Percentiles rank a stretch among this genome's conserved stretches.
phyloP scores from a whole-genome alignment of 306 rosid genomes.

The Casuarina equisetifolia region DNA sequence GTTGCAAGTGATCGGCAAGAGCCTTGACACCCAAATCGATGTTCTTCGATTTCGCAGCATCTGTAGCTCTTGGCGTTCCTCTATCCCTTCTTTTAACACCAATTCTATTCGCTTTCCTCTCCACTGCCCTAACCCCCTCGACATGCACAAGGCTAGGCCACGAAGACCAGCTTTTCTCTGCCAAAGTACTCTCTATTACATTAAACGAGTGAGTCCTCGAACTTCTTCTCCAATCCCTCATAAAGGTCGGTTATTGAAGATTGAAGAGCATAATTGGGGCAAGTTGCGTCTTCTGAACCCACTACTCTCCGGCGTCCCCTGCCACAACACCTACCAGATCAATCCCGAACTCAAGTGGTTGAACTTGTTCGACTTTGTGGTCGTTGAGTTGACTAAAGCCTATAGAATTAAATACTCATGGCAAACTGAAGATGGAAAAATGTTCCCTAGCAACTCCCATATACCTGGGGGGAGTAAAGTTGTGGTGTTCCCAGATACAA shows the following conservation, averaged over 20 bases:
- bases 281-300: conserved; percentile 38
- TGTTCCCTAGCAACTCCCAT: background rate
- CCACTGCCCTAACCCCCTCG: conserved; percentile 6
- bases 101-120: conserved; percentile 19
- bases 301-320: conserved; percentile 15
- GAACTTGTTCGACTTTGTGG: conserved; percentile 34
- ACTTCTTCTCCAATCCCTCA: conserved; percentile 6
- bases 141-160: rapidly evolving
- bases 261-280: conserved; percentile 26
- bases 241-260: conserved; percentile 42
- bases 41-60: conserved; percentile 43
- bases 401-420: conserved; percentile 18
- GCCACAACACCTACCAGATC: background rate
- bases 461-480: conserved; percentile 37
- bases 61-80: conserved; percentile 43
- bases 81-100: conserved; percentile 13
- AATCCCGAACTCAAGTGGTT: conserved; percentile 5
- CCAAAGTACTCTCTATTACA: conserved; percentile 30
- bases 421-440: conserved; percentile 7
- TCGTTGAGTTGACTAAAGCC: conserved; percentile 39
- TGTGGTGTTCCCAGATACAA: conserved; percentile 38
- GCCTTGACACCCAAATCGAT: conserved; percentile 27
- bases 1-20: conserved; percentile 27
- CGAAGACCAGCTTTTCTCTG: conserved; percentile 1
- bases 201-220: conserved; percentile 26